Conservation (phyloP, 805 yeast species). For the Phaffomyces antillensis region DNA sequence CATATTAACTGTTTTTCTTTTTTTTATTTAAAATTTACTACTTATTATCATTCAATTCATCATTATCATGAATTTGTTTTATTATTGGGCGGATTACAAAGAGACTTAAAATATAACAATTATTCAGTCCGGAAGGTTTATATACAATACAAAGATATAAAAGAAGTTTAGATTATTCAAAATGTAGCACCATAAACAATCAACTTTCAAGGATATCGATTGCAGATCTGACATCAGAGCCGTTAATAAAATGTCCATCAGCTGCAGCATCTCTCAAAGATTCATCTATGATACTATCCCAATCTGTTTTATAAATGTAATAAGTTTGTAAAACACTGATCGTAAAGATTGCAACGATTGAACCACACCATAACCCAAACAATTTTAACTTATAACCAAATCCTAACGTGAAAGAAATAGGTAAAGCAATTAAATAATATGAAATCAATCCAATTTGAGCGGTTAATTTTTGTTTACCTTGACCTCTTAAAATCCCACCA, state of each 20-base stretch:
- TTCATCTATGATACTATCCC: constrained; percentile 38
- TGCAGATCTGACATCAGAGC: constrained; percentile 4
- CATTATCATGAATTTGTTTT: no score
- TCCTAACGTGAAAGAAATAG: constrained; percentile 46
- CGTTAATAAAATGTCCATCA: constrained; percentile 13
- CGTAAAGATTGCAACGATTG: constrained; percentile 43
- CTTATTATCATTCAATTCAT: not conserved
- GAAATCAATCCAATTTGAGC: constrained; percentile 50
- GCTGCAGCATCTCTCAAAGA: constrained; percentile 33
- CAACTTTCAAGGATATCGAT: no score
- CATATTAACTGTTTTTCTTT: not conserved
- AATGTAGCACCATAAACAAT: no score
- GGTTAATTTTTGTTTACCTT: constrained; percentile 63
- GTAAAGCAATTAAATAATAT: constrained; percentile 54
- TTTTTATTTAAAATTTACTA: no score
- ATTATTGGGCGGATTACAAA: no score
- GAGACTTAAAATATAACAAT: not conserved
- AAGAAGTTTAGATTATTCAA: no score
- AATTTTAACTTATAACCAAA: constrained; percentile 41
- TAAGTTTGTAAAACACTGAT: constrained; percentile 40
- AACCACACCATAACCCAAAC: constrained; percentile 57
- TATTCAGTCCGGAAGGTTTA: not conserved
- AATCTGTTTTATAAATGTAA: constrained; percentile 31
- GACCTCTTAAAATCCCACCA: constrained; percentile 74
- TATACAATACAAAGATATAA: no score